These are phyloP conservation scores for Hamamelis virginiana DNA, from an alignment of 164 flowering plant genomes.

Conservation along the genomic window DNA sequence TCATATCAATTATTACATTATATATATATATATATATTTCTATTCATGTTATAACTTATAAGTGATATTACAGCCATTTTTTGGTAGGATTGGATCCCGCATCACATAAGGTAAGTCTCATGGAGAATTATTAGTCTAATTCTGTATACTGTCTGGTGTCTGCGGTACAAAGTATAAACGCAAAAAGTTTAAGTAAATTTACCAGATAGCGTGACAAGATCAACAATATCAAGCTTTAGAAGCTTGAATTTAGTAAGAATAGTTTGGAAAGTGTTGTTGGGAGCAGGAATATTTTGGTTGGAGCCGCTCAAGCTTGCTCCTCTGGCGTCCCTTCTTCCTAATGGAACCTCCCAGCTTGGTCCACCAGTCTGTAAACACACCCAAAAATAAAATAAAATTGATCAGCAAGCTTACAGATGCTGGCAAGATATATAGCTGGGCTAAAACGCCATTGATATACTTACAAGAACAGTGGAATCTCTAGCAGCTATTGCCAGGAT, in stretches of 20 bases:
- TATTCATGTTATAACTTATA: too few species aligned
- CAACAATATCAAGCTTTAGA: slow-evolving; percentile 66
- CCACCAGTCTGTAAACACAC: slow-evolving; percentile 68
- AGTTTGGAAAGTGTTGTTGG: slow-evolving; percentile 90
- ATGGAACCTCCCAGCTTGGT: slow-evolving; percentile 87
- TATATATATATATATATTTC: too few species aligned
- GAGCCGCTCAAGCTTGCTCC: slow-evolving; percentile 92
- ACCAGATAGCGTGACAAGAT: slow-evolving; percentile 94
- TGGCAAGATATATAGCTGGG: background rate
- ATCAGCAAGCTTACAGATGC: background rate
- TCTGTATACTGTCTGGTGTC: too few species aligned
- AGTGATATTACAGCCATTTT: too few species aligned
- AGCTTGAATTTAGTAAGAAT: slow-evolving; percentile 82
- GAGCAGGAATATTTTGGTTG: slow-evolving; percentile 95
- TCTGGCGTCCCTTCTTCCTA: slow-evolving; percentile 90
- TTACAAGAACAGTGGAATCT: slow-evolving; percentile 82
- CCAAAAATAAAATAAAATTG: too few species aligned
- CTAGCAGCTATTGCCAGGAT: slow-evolving; percentile 84
- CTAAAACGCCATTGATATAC: too few species aligned
- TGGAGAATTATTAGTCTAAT: too few species aligned
- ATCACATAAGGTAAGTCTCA: too few species aligned
- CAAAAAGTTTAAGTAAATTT: slow-evolving; percentile 6
- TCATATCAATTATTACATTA: too few species aligned
- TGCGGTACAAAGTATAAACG: background rate
- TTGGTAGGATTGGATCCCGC: too few species aligned